Evolutionary conservation across 78 protist species (phyloP).

Genomic region (Trichosphaerium sp.): DNA sequence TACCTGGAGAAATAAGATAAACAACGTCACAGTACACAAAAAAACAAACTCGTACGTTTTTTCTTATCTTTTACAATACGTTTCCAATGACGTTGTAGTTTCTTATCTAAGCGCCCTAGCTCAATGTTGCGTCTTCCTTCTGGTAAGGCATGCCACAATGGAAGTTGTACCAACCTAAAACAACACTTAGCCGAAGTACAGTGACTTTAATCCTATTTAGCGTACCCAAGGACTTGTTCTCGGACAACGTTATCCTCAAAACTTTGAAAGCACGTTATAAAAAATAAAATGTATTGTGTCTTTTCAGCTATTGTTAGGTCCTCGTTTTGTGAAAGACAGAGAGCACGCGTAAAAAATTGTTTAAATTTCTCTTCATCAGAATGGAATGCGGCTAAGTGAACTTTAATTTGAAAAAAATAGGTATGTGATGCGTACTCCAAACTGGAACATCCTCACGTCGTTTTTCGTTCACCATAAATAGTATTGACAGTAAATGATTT

Average conservation of each 20-base stretch:
- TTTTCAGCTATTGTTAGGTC: not conserved
- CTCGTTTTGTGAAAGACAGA: not conserved
- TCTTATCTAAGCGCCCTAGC: not conserved
- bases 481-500: constrained; percentile 45
- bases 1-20: not conserved
- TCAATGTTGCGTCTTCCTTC: too few relatives aligned
- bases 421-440: constrained; percentile 19
- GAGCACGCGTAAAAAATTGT: not conserved
- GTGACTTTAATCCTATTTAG: constrained; percentile 23
- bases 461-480: constrained; percentile 72
- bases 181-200: constrained; percentile 3
- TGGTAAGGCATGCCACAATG: too few relatives aligned
- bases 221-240: constrained; percentile 25
- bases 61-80: constrained; percentile 8
- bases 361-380: not conserved
- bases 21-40: not conserved
- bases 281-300: constrained; percentile 18
- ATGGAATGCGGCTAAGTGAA: not conserved
- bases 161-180: not conserved
- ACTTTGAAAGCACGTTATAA: constrained; percentile 51
- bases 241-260: constrained; percentile 44
- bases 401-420: not conserved
- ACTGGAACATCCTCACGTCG: constrained; percentile 34
- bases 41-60: not conserved
- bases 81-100: too few relatives aligned